These are phyloP conservation scores for Aspergillus ochraceoroseus DNA, from an alignment of 2,329 filamentous ascomycete species.

Conservation along the genomic window DNA sequence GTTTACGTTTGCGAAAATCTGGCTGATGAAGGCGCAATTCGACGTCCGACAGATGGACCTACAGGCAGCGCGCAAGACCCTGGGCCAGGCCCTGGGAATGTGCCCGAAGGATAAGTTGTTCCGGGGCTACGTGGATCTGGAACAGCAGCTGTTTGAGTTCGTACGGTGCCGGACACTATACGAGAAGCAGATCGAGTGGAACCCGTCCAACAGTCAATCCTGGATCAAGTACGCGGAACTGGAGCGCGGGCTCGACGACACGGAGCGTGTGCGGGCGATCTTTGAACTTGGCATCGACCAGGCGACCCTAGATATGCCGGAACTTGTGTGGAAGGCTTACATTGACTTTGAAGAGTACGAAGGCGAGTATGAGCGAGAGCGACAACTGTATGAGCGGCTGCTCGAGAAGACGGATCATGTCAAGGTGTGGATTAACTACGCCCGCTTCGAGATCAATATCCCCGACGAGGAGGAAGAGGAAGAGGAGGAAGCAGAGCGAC, in stretches of 20 bases:
- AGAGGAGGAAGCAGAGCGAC: constrained; percentile 53
- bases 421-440: constrained; percentile 98
- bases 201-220: constrained; percentile 80
- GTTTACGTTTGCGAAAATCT: constrained; percentile 96
- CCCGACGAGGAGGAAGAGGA: constrained; percentile 67
- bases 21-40: constrained; percentile 89
- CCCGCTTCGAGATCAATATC: constrained; percentile 95
- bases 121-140: constrained; percentile 86
- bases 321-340: constrained; percentile 94
- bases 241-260: constrained; percentile 83
- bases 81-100: constrained; percentile 86
- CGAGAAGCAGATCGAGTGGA: constrained; percentile 91
- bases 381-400: constrained; percentile 80
- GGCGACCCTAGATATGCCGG: constrained; percentile 86
- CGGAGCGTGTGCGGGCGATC: constrained; percentile 81
- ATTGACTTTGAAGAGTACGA: constrained; percentile 98
- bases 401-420: constrained; percentile 95
- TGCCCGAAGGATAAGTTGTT: constrained; percentile 96
- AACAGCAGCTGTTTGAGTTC: constrained; percentile 93
- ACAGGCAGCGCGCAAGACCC: constrained; percentile 73
- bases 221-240: constrained; percentile 97
- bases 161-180: constrained; percentile 83
- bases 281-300: constrained; percentile 87
- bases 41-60: constrained; percentile 84
- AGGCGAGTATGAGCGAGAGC: constrained; percentile 78